These are phyloP conservation scores for Cucurbitaria berberidis DNA, from an alignment of 2,329 filamentous ascomycete species.

Conservation along the genomic window DNA sequence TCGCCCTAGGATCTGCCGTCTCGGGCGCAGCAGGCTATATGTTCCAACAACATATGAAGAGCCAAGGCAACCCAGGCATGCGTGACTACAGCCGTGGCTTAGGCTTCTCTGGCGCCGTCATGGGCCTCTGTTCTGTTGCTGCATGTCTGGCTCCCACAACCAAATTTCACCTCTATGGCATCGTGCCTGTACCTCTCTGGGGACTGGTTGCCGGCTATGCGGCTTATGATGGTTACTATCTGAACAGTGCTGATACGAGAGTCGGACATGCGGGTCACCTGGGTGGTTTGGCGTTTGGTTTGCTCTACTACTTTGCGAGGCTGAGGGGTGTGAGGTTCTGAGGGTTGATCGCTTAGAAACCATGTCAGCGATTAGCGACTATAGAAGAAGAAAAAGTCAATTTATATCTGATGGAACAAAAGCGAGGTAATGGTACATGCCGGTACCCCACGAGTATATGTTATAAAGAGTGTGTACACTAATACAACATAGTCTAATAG, in stretches of 20 bases:
- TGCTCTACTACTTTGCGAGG: slow-evolving; percentile 35
- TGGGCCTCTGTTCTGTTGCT: slow-evolving; percentile 49
- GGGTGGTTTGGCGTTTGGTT: slow-evolving; percentile 52
- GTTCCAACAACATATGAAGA: slow-evolving; percentile 12
- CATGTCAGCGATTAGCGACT: too few relatives aligned
- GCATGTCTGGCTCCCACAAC: slow-evolving; percentile 48
- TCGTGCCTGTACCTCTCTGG: slow-evolving; percentile 52
- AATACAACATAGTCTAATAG: too few relatives aligned
- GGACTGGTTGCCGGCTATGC: slow-evolving; percentile 44
- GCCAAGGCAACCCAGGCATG: background rate
- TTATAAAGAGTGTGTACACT: too few relatives aligned
- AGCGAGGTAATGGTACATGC: background rate
- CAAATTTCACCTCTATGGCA: slow-evolving; percentile 44
- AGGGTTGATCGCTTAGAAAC: background rate
- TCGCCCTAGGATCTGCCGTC: slow-evolving; percentile 42
- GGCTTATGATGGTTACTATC: slow-evolving; percentile 47
- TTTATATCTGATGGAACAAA: background rate
- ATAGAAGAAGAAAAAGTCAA: background rate
- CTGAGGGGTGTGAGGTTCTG: slow-evolving; percentile 23
- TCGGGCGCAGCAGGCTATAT: slow-evolving; percentile 28
- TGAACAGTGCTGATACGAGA: slow-evolving; percentile 36
- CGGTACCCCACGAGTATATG: too few relatives aligned
- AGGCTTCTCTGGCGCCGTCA: slow-evolving; percentile 51
- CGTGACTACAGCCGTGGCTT: slow-evolving; percentile 17
- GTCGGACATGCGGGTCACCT: slow-evolving; percentile 55